Conservation (phyloP, 768 basidiomycete genomes). For the Panellus pusillus region DNA sequence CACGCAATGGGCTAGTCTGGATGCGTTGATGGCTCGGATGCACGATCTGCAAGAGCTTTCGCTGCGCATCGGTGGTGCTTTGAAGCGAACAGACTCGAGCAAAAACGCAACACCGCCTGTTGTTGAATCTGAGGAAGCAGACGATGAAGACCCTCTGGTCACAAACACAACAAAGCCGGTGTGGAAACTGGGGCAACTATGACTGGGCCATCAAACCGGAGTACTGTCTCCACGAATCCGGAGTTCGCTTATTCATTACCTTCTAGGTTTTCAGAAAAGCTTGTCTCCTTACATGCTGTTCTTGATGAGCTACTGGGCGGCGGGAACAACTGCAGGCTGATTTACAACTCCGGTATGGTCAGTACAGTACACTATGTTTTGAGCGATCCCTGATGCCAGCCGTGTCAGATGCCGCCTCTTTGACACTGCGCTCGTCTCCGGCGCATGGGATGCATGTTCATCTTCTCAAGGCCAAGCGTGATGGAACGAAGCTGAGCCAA, state of each 20-base stretch:
- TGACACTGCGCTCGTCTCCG: slow-evolving; percentile 69
- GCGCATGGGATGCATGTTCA: slow-evolving; percentile 78
- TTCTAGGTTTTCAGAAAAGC: slow-evolving; percentile 60
- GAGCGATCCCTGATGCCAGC: background rate
- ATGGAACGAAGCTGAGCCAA: slow-evolving; percentile 47
- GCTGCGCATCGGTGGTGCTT: slow-evolving; percentile 51
- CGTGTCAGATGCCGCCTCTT: slow-evolving; percentile 62
- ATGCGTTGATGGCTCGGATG: slow-evolving; percentile 55
- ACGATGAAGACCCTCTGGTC: slow-evolving; percentile 18
- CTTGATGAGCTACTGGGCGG: slow-evolving; percentile 45
- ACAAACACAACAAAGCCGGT: slow-evolving; percentile 12
- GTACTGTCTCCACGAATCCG: slow-evolving; percentile 37
- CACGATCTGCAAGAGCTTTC: slow-evolving; percentile 52
- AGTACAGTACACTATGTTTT: slow-evolving; percentile 16
- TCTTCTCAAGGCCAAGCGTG: slow-evolving; percentile 62
- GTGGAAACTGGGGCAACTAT: slow-evolving; percentile 33
- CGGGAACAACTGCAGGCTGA: slow-evolving; percentile 54
- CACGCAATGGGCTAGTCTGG: slow-evolving; percentile 56
- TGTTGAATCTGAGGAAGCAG: slow-evolving; percentile 24
- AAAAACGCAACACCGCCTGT: slow-evolving; percentile 14
- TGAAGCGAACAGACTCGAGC: slow-evolving; percentile 33
- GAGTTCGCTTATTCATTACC: background rate
- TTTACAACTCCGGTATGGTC: slow-evolving; percentile 58
- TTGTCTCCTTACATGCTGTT: slow-evolving; percentile 47
- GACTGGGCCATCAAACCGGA: slow-evolving; percentile 68